Base-by-base conservation (phyloP, 1,139 yeast species). In the Saccharomyces hybrid region DNA sequence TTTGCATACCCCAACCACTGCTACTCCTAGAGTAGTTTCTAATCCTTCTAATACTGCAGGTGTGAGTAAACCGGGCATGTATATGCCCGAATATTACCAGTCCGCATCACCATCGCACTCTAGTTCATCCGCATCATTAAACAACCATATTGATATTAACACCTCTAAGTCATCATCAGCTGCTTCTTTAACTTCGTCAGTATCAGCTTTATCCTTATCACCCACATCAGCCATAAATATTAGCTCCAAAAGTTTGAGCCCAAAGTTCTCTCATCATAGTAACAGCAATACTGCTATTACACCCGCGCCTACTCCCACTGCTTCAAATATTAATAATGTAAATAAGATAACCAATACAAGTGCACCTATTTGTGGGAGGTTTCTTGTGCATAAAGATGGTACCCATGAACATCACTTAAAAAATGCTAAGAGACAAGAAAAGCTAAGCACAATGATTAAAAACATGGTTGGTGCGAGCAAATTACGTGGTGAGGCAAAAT, bases 351-450 rank as follows among this genome's bases (percentile, higher is more conserved):
- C 44, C 3, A 38, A 38, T 38, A 38, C 44, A 9, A 38, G 25
- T 38, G 44, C n/a, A 9, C 44, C 25, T 11, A 3, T 29, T 16
- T 55, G 57, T 19, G 58, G 59, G 27, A 60, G 71, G 49, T 68
- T 68, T 55, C 54, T 63, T 7, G 54, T 66, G 13, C 61, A 60
- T 38, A 89, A 83, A 50, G 83, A 83, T 59, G 91, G 95, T 2
- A 58, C 73, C 11, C 98, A 91, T 70, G 88, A 83, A 63, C 98
- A 91, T 70, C 83, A 82, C 66, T 75, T 91, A 60, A 79, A 83
- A 57, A 82, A 86, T 48, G 84, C 91, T 9, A 83, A 85, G 65
- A 79, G 98, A 60, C 97, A 90, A 70, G 98, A 91, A 67, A 90
- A 89, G 68, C 75, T 91, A 50, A 80, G 89, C 19, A 83, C 84